Percentiles rank a stretch among this genome's conserved stretches.
Conservation (phyloP, 225 moss, liverwort and hornwort genomes). For the Straminergon stramineum region DNA sequence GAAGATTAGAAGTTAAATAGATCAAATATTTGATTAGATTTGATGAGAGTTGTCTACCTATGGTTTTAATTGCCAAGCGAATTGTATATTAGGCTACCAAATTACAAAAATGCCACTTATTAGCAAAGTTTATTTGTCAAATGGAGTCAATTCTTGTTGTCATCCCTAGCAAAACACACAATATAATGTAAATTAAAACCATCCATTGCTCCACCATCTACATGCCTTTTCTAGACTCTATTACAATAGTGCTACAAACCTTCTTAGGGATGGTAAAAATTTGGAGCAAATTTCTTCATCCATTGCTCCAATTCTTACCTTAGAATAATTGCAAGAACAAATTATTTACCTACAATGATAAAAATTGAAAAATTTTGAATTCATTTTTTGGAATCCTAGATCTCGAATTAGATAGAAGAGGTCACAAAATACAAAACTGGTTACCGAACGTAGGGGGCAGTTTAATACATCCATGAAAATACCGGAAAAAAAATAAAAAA, state of each 20-base stretch:
- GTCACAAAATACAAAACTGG: background rate
- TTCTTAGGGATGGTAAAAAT: no score
- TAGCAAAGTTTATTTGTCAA: background rate
- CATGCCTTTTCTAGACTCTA: background rate
- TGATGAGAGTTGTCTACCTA: background rate
- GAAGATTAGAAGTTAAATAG: background rate
- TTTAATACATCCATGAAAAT: background rate
- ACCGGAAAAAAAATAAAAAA: background rate
- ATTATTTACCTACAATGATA: fast-evolving
- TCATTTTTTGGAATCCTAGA: background rate
- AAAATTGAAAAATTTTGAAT: background rate
- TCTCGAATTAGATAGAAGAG: fast-evolving
- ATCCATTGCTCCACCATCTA: background rate
- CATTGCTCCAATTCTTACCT: no score
- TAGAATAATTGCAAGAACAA: fast-evolving
- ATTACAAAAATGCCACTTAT: background rate
- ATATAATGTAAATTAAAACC: background rate
- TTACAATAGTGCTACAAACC: fast-evolving
- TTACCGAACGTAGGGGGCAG: no score
- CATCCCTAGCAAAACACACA: background rate
- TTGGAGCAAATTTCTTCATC: no score
- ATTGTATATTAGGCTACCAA: background rate
- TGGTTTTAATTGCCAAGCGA: fast-evolving
- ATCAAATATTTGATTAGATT: background rate
- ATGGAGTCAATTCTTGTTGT: background rate